These are phyloP conservation scores for Naganishia onofrii DNA, from an alignment of 768 basidiomycete species.

Conservation along the genomic window DNA sequence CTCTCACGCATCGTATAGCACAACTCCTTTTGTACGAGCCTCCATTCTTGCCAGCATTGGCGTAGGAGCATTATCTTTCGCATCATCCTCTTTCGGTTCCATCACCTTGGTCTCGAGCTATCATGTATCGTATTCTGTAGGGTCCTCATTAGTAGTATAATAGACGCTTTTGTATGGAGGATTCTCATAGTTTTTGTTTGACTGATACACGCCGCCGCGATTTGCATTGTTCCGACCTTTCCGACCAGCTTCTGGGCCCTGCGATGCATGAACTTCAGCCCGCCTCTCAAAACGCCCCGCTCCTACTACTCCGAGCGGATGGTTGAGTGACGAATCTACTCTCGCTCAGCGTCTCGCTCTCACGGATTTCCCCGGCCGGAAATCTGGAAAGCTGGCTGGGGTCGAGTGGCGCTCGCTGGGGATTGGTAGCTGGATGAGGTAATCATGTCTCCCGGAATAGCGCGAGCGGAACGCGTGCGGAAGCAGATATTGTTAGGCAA, in stretches of 20 bases:
- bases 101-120: not conserved
- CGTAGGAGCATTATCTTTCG: not conserved
- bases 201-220: not conserved
- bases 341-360: not conserved
- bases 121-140: not conserved
- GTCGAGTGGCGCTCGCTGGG: not conserved
- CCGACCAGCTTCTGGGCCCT: not conserved
- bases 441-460: not conserved
- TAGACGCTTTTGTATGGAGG: constrained; percentile 4
- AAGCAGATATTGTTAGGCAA: constrained; percentile 12
- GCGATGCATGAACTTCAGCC: not conserved
- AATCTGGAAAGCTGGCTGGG: not conserved
- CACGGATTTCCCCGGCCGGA: not conserved
- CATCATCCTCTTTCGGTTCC: not conserved
- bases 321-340: constrained; percentile 23
- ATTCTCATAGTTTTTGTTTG: not conserved
- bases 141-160: not conserved
- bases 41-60: not conserved
- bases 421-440: too few species aligned
- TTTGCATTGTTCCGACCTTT: not conserved
- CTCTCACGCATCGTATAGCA: not conserved
- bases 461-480: constrained; percentile 10
- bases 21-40: not conserved
- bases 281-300: too few species aligned
- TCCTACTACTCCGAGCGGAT: not conserved